phyloP scores from a whole-genome alignment of 305 asterid genomes.

The Solanum chacoense region DNA sequence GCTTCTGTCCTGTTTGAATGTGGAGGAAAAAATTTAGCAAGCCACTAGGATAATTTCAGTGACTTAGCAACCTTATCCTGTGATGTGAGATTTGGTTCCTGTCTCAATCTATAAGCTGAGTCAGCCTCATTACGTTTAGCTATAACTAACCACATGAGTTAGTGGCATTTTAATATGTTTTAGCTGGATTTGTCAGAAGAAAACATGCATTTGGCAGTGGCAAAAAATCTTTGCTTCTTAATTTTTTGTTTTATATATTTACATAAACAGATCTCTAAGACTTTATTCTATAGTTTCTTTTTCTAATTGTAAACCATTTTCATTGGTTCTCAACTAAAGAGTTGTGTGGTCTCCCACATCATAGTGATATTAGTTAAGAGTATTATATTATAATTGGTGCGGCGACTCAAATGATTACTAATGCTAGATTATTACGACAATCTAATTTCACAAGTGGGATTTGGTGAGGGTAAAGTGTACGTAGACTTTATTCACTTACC shows the following conservation, averaged over 20 bases:
- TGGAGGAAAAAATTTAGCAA: neutral
- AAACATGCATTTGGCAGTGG: neutral
- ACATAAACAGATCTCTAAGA: neutral
- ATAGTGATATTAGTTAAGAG: neutral
- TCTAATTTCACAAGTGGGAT: neutral
- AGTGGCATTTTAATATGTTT: neutral
- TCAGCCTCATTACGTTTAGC: neutral
- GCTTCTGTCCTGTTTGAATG: neutral
- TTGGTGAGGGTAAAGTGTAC: neutral
- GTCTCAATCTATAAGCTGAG: neutral
- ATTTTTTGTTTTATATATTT: neutral
- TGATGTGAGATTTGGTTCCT: neutral
- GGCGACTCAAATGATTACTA: neutral
- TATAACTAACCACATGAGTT: neutral
- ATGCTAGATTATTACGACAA: neutral
- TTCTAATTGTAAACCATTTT: neutral
- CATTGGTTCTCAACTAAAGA: neutral
- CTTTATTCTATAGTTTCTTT: neutral
- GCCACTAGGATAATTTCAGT: neutral
- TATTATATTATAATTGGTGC: neutral
- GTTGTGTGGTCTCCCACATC: neutral
- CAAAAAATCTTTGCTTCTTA: neutral
- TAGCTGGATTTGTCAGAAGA: neutral
- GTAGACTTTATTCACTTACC: neutral
- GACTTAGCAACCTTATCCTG: neutral